Evolutionary conservation across 768 basidiomycete genomes (phyloP).

Genomic region (Russula compacta): DNA sequence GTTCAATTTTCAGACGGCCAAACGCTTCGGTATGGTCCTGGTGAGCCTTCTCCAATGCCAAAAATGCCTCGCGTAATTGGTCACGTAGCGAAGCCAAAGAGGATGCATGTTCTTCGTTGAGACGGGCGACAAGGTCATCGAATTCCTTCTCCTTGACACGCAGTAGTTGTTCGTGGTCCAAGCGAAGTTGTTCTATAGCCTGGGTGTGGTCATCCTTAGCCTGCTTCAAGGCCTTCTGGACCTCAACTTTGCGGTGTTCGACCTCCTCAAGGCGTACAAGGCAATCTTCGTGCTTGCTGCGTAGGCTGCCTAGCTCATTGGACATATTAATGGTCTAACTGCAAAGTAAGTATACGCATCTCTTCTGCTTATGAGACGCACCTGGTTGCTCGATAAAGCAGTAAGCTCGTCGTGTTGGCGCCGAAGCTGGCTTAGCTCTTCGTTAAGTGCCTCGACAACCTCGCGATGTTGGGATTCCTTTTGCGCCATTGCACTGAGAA

Average conservation of each 20-base stretch:
- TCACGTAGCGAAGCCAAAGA: conserved; percentile 27
- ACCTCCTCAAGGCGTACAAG: conserved; percentile 45
- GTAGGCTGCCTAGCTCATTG: conserved; percentile 70
- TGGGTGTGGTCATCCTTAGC: conserved; percentile 41
- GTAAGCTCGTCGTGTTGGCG: conserved; percentile 77
- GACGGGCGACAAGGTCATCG: conserved; percentile 33
- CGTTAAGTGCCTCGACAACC: conserved; percentile 59
- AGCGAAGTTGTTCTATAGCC: conserved; percentile 39
- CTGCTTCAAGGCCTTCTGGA: conserved; percentile 41
- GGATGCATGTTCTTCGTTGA: conserved; percentile 43
- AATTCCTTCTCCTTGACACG: conserved; percentile 35
- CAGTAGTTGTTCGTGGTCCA: conserved; percentile 38
- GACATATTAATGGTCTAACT: conserved; percentile 77
- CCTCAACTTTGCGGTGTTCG: conserved; percentile 45
- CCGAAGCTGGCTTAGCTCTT: conserved; percentile 57
- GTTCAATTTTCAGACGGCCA: conserved; percentile 39
- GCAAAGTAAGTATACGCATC: conserved; percentile 2
- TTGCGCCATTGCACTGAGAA: conserved; percentile 84
- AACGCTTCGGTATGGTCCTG: conserved; percentile 54
- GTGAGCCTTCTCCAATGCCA: conserved; percentile 30
- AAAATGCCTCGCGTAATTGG: conserved; percentile 27
- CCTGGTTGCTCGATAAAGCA: conserved; percentile 79
- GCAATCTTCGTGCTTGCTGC: conserved; percentile 47
- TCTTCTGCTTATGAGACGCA: conserved; percentile 27
- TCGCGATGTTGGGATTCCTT: conserved; percentile 90